Conservation (phyloP, 2,329 filamentous ascomycete genomes). For the Catunica adiposa region DNA sequence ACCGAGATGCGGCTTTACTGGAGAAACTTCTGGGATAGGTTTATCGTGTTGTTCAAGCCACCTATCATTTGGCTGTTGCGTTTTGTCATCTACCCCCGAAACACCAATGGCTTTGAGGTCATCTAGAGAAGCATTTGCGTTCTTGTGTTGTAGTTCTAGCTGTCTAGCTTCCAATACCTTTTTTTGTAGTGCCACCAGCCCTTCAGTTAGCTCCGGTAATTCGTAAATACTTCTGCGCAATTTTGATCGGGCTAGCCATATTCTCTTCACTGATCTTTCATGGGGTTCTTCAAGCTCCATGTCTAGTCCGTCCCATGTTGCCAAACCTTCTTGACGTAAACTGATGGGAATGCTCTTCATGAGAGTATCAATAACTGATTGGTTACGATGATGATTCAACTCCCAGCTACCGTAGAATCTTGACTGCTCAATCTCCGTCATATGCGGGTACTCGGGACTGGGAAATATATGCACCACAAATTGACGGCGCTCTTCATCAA, state of each 20-base stretch:
- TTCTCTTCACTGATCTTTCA: constrained; percentile 4
- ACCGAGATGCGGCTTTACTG: neutral
- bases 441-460: constrained; percentile 26
- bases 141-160: neutral
- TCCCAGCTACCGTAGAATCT: constrained; percentile 30
- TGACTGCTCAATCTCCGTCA: constrained; percentile 21
- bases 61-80: neutral
- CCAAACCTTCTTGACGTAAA: constrained; percentile 25
- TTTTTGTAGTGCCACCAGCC: neutral
- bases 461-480: constrained; percentile 29
- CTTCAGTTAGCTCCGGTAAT: constrained; percentile 3
- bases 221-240: neutral
- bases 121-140: neutral
- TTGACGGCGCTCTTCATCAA: constrained; percentile 18
- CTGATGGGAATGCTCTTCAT: constrained; percentile 24
- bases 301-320: constrained; percentile 26
- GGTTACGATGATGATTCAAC: constrained; percentile 18
- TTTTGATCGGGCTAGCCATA: neutral
- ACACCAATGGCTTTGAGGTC: neutral
- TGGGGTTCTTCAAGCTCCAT: constrained; percentile 16
- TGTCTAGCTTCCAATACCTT: neutral
- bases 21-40: neutral
- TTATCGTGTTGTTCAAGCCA: constrained; percentile 1
- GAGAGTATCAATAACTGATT: constrained; percentile 25
- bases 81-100: no score